Evolutionary conservation across 2,329 filamentous ascomycete genomes (phyloP).

Genomic region (Blastomyces emzantsi): DNA sequence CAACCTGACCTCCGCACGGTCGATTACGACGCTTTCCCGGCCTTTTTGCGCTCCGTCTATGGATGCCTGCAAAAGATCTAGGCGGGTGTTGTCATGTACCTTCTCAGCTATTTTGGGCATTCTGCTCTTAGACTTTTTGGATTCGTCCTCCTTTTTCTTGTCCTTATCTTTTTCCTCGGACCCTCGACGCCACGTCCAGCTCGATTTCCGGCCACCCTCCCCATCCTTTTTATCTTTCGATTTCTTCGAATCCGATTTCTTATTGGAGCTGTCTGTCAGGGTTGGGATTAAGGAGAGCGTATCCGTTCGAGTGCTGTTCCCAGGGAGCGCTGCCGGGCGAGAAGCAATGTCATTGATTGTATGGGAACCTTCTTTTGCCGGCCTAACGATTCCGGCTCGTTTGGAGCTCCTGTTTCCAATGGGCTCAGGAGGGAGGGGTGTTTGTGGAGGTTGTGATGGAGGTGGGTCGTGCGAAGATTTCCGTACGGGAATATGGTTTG

Average conservation of each 20-base stretch:
- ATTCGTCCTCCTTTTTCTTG: constrained; percentile 45
- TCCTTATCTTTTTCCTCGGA: constrained; percentile 63
- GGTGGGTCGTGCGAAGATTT: constrained; percentile 42
- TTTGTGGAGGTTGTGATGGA: constrained; percentile 41
- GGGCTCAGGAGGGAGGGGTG: constrained; percentile 20
- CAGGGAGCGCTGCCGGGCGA: constrained; percentile 59
- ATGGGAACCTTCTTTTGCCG: constrained; percentile 35
- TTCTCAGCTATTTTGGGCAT: constrained; percentile 45
- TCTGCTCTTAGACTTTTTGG: constrained; percentile 60
- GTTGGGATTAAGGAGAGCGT: constrained; percentile 73
- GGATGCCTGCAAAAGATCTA: constrained; percentile 80
- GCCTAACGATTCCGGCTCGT: constrained; percentile 25
- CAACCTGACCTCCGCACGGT: constrained; percentile 67
- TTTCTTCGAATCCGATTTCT: constrained; percentile 60
- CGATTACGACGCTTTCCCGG: constrained; percentile 74
- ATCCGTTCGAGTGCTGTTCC: constrained; percentile 63
- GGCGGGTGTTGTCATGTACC: constrained; percentile 64
- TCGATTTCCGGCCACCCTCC: constrained; percentile 63
- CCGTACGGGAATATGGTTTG: constrained; percentile 42
- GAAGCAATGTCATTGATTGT: constrained; percentile 57
- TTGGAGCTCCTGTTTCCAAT: constrained; percentile 24
- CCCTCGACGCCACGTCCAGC: constrained; percentile 62
- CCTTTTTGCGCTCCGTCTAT: constrained; percentile 52
- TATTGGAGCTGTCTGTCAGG: constrained; percentile 53
- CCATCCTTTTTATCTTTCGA: constrained; percentile 61